Percentiles rank a stretch among this genome's conserved stretches.
phyloP scores from a whole-genome alignment of 2,329 filamentous ascomycete genomes.

The Emergomyces africanus region DNA sequence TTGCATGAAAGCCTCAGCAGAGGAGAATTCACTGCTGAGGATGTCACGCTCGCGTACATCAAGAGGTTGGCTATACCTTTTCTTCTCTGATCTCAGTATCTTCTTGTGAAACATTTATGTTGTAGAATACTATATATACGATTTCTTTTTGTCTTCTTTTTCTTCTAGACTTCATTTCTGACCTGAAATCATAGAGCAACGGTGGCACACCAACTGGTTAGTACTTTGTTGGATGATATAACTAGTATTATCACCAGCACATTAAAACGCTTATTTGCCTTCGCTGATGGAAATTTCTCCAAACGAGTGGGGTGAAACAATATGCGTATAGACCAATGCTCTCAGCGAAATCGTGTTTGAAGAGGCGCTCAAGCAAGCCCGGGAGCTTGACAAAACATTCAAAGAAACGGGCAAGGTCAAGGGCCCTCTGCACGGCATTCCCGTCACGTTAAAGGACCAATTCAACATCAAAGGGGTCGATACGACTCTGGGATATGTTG shows the following conservation, averaged over 20 bases:
- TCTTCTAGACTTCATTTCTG: not conserved
- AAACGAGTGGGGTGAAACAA: not conserved
- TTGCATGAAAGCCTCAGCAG: not conserved
- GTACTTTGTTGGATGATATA: not conserved
- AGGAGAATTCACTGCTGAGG: constrained; percentile 12
- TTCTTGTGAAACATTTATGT: not conserved
- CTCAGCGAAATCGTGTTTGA: constrained; percentile 18
- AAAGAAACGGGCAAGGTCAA: constrained; percentile 25
- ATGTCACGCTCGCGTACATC: constrained; percentile 16
- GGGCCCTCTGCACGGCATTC: constrained; percentile 18
- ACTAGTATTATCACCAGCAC: not conserved
- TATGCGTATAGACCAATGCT: constrained; percentile 9
- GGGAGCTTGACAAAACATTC: constrained; percentile 24
- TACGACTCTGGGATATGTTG: constrained; percentile 11
- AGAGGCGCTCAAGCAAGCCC: constrained; percentile 14
- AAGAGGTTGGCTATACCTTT: too few species aligned
- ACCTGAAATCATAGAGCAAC: constrained; percentile 10
- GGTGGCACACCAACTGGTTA: constrained; percentile 17
- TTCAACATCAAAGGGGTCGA: constrained; percentile 10
- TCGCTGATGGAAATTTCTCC: constrained; percentile 1
- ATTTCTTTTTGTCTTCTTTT: too few species aligned
- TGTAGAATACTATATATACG: too few species aligned
- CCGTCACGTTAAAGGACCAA: constrained; percentile 19
- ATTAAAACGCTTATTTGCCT: not conserved
- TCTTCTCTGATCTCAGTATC: too few species aligned